Percentiles rank a stretch among this genome's conserved stretches.
Evolutionary conservation across 2,329 filamentous ascomycete species (phyloP).

Genomic region (Colletotrichum tropicicola): DNA sequence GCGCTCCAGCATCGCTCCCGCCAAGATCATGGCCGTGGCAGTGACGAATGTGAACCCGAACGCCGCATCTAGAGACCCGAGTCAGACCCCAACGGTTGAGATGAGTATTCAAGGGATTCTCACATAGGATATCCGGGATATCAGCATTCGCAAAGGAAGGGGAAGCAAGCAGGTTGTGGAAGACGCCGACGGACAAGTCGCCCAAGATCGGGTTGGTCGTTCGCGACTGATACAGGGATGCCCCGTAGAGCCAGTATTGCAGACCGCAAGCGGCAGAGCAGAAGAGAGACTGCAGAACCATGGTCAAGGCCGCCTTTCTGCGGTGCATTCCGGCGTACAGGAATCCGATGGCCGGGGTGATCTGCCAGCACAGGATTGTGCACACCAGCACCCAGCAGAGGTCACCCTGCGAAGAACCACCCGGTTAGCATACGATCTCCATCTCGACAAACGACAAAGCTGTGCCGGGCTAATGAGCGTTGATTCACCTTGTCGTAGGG

Average conservation of each 20-base stretch:
- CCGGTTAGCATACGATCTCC: neutral
- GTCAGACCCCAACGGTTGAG: too few species aligned
- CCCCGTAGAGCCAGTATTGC: conserved; percentile 58
- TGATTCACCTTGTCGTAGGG: conserved; percentile 50
- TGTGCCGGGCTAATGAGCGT: too few species aligned
- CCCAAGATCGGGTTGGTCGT: conserved; percentile 45
- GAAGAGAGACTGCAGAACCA: conserved; percentile 57
- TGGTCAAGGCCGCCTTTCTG: conserved; percentile 49
- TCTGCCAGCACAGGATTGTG: conserved; percentile 48
- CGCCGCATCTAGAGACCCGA: conserved; percentile 40
- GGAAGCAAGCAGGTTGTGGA: conserved; percentile 46
- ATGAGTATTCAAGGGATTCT: neutral
- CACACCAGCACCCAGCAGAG: conserved; percentile 52
- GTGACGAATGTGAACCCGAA: conserved; percentile 49
- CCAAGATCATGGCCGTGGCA: conserved; percentile 48
- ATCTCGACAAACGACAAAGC: neutral
- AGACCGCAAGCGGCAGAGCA: conserved; percentile 54
- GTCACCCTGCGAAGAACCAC: conserved; percentile 41
- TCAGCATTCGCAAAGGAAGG: conserved; percentile 47
- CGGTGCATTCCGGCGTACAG: conserved; percentile 49
- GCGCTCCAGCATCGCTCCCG: conserved; percentile 47
- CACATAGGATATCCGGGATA: conserved; percentile 45
- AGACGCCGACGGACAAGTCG: conserved; percentile 44
- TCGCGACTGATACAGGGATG: conserved; percentile 50
- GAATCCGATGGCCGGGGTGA: conserved; percentile 49